Percentiles rank a stretch among this genome's conserved stretches.
Evolutionary conservation across 78 protist genomes (phyloP).

Genomic region (Speleostelium caveatum): DNA sequence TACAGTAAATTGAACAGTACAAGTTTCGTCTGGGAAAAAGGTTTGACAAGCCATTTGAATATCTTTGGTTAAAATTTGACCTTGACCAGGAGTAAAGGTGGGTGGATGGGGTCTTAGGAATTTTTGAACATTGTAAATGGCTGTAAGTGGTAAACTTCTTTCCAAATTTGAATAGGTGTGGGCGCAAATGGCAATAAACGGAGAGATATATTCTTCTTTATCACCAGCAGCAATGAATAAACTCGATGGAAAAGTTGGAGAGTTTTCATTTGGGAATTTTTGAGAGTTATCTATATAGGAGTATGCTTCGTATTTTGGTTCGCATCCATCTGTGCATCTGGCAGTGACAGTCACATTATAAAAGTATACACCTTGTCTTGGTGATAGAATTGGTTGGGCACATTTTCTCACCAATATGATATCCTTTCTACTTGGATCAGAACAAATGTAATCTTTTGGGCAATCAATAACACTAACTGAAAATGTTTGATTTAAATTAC

Average conservation of each 20-base stretch:
- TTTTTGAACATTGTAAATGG: background rate
- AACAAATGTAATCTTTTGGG: constrained; percentile 12
- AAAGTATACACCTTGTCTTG: constrained; percentile 1
- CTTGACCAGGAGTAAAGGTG: background rate
- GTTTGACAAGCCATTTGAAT: background rate
- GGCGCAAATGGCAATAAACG: background rate
- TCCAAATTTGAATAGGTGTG: background rate
- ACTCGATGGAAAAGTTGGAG: background rate
- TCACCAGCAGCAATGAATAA: background rate
- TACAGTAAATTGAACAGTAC: background rate
- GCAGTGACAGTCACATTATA: constrained; percentile 11
- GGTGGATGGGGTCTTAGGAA: constrained; percentile 12
- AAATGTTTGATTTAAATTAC: background rate
- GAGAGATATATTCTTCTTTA: background rate
- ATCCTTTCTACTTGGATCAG: background rate
- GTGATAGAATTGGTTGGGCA: background rate
- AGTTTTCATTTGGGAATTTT: background rate
- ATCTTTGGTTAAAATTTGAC: background rate
- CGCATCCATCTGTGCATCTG: constrained; percentile 1
- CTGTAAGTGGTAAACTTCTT: background rate
- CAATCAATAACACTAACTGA: constrained; percentile 11
- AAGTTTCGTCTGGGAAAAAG: background rate
- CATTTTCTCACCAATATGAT: background rate
- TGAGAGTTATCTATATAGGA: background rate
- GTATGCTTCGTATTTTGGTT: background rate